Evolutionary conservation across 257 asterid genomes (phyloP).

Genomic region (Buddleja alternifolia): DNA sequence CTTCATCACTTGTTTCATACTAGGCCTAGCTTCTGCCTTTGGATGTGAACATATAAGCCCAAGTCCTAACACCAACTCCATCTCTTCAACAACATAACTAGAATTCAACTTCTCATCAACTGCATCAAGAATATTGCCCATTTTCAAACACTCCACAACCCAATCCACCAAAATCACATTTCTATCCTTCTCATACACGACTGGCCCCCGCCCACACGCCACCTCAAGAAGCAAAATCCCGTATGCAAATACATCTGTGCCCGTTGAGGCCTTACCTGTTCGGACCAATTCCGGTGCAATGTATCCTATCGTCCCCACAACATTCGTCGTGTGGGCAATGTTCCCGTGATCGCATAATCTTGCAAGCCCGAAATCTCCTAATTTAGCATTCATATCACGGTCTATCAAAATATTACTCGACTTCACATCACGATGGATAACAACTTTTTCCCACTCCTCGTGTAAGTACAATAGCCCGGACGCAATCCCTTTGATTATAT

Average conservation of each 20-base stretch:
- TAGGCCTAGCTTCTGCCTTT: slow-evolving; percentile 52
- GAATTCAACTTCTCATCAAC: slow-evolving; percentile 49
- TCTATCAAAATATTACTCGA: slow-evolving; percentile 76
- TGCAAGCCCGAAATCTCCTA: slow-evolving; percentile 87
- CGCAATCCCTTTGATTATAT: slow-evolving; percentile 64
- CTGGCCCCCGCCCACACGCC: slow-evolving; percentile 64
- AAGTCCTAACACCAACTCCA: slow-evolving; percentile 62
- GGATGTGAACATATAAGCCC: slow-evolving; percentile 79
- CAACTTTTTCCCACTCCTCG: slow-evolving; percentile 86
- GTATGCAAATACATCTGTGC: slow-evolving; percentile 65
- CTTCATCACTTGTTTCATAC: slow-evolving; percentile 52
- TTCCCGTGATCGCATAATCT: slow-evolving; percentile 63
- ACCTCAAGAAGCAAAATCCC: slow-evolving; percentile 79
- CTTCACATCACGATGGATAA: slow-evolving; percentile 78
- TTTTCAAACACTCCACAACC: slow-evolving; percentile 56
- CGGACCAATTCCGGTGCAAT: slow-evolving; percentile 72
- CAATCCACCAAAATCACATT: slow-evolving; percentile 62
- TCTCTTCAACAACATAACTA: slow-evolving; percentile 42
- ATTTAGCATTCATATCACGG: slow-evolving; percentile 52
- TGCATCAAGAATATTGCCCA: slow-evolving; percentile 48
- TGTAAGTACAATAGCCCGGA: slow-evolving; percentile 72
- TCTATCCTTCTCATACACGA: slow-evolving; percentile 39
- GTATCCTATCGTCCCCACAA: slow-evolving; percentile 90
- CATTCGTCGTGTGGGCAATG: slow-evolving; percentile 59
- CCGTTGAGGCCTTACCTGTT: slow-evolving; percentile 65